phyloP scores from a whole-genome alignment of 2,329 filamentous ascomycete genomes.

The Aspergillus aculeatus region DNA sequence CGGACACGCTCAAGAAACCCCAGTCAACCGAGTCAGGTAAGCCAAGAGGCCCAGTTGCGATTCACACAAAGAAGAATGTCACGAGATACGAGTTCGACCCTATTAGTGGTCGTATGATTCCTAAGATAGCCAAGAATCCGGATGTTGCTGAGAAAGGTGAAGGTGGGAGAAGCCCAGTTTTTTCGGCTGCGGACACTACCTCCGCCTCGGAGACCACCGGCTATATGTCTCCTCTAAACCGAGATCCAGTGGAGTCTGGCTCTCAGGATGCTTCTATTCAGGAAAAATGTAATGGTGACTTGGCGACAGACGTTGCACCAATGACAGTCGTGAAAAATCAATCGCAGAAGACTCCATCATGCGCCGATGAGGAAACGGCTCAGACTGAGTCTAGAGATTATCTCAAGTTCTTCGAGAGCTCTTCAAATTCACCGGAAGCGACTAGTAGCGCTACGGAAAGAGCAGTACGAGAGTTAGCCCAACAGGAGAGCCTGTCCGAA shows the following conservation, averaged over 20 bases:
- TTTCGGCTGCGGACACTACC: not conserved
- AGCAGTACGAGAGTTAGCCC: not conserved
- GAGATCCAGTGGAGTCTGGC: not conserved
- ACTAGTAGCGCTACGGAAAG: not conserved
- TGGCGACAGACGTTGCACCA: not conserved
- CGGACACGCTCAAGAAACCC: not conserved
- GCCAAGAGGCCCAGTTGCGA: not conserved
- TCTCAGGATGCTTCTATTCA: too few relatives aligned
- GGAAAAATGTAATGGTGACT: not conserved
- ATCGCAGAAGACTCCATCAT: not conserved
- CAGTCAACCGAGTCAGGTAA: constrained; percentile 3
- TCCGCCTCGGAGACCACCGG: not conserved
- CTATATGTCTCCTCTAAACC: constrained; percentile 9
- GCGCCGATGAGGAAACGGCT: not conserved
- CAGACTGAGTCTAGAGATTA: not conserved
- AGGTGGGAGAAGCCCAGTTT: not conserved
- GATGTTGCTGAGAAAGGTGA: not conserved
- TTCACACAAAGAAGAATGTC: not conserved
- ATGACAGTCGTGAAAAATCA: not conserved
- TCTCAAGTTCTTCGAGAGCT: not conserved
- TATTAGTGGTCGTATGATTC: constrained; percentile 43
- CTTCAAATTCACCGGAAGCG: not conserved
- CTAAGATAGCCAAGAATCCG: constrained; percentile 10
- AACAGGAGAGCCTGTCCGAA: not conserved
- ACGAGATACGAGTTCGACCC: constrained; percentile 40